These are phyloP conservation scores for thale cress (Arabidopsis thaliana) DNA, from an alignment of 345 rosid genomes.

Conservation along the genomic window TAIR10.1 NC_003070.9:18361501-18362000, in stretches of 20 bases:
- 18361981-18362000: neutral
- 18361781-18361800: neutral
- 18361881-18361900: neutral
- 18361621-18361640: too few relatives aligned
- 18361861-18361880: neutral
- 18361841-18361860: conserved; percentile 6
- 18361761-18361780: neutral
- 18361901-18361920: neutral
- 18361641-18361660: too few relatives aligned
- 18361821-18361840: conserved; percentile 18
- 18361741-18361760: conserved; percentile 9
- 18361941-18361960: neutral
- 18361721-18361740: conserved; percentile 17
- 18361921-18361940: neutral
- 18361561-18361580: too few relatives aligned
- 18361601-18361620: too few relatives aligned
- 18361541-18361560: too few relatives aligned
- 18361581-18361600: too few relatives aligned
- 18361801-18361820: conserved; percentile 5
- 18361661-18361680: too few relatives aligned
- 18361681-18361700: too few relatives aligned
- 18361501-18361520: too few relatives aligned
- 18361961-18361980: neutral
- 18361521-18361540: too few relatives aligned
- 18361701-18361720: neutral